Conservation (phyloP, 768 basidiomycete species). For the Ramaria sp. region DNA sequence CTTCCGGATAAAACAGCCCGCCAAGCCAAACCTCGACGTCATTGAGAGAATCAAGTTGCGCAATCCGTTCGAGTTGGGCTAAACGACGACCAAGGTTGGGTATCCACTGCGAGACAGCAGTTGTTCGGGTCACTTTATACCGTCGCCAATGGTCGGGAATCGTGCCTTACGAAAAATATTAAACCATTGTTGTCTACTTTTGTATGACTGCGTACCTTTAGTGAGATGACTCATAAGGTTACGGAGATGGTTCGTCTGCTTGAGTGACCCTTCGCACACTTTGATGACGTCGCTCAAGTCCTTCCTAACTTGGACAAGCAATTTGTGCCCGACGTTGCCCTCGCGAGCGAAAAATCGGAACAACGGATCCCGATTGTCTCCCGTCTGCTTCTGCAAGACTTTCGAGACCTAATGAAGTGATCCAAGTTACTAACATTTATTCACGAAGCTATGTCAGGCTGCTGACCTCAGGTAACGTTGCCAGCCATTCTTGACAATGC, state of each 20-base stretch:
- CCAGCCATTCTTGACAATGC: constrained; percentile 78
- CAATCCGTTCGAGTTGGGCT: constrained; percentile 70
- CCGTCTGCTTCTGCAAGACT: constrained; percentile 50
- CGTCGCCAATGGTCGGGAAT: constrained; percentile 82
- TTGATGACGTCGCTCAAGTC: constrained; percentile 76
- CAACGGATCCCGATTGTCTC: constrained; percentile 73
- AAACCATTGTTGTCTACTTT: not conserved
- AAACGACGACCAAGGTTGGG: constrained; percentile 71
- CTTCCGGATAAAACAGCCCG: constrained; percentile 92
- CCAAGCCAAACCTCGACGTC: constrained; percentile 86
- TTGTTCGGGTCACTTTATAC: constrained; percentile 78
- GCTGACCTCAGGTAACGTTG: constrained; percentile 62
- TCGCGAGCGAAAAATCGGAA: constrained; percentile 86
- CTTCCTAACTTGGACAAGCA: constrained; percentile 68
- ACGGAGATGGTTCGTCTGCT: constrained; percentile 96
- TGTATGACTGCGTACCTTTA: constrained; percentile 49
- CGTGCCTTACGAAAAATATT: constrained; percentile 42
- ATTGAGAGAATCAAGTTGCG: constrained; percentile 47
- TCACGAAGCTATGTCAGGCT: not conserved
- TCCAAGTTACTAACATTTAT: not conserved
- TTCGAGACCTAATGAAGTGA: constrained; percentile 42
- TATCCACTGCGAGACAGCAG: constrained; percentile 82
- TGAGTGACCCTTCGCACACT: constrained; percentile 78
- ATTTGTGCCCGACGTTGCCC: constrained; percentile 63
- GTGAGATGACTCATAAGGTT: constrained; percentile 80